A percentile compares a stretch with the other conserved stretches of the same genome.
Evolutionary conservation across 306 rosid species (phyloP).

Genomic region (Alnus glutinosa): DNA sequence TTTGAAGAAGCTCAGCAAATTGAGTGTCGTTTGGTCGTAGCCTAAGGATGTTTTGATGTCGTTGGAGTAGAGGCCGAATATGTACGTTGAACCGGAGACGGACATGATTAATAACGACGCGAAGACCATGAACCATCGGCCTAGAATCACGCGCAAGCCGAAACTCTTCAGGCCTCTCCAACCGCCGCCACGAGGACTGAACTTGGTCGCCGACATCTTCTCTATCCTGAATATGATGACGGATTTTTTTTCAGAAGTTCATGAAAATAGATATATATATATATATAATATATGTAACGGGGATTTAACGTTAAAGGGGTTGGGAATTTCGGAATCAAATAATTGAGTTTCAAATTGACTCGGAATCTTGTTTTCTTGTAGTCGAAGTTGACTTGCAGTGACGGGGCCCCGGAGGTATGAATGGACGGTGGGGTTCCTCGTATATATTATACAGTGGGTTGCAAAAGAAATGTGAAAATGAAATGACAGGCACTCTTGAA

Average conservation of each 20-base stretch:
- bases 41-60: conserved; percentile 56
- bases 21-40: conserved; percentile 74
- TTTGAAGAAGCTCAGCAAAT: conserved; percentile 76
- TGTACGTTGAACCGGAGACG: conserved; percentile 65
- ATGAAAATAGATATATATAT: background rate
- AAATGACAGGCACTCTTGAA: background rate
- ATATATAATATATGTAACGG: no score
- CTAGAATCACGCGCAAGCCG: conserved; percentile 38
- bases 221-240: background rate
- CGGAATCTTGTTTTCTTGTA: no score
- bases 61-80: conserved; percentile 59
- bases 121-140: conserved; percentile 74
- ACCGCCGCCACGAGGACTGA: background rate
- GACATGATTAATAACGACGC: conserved; percentile 66
- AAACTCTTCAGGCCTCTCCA: conserved; percentile 26
- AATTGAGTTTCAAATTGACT: background rate
- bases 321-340: background rate
- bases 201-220: conserved; percentile 31
- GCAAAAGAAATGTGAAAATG: no score
- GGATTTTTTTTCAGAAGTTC: background rate
- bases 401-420: background rate
- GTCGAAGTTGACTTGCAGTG: background rate
- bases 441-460: background rate
- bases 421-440: background rate
- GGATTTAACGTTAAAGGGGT: no score